Evolutionary conservation across 768 basidiomycete species (phyloP).

Genomic region (Collybiopsis luxurians): DNA sequence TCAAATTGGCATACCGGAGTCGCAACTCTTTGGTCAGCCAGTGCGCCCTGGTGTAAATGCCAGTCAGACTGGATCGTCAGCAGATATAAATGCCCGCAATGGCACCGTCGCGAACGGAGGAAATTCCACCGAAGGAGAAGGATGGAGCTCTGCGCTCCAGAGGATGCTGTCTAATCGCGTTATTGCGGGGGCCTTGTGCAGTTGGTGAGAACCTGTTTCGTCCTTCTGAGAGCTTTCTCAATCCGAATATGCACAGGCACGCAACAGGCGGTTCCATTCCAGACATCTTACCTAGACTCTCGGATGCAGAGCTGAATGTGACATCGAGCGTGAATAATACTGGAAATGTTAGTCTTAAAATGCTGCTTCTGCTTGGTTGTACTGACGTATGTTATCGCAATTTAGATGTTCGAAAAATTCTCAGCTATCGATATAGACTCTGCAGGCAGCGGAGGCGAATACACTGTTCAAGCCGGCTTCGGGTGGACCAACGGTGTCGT

Average conservation of each 20-base stretch:
- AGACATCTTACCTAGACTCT: constrained; percentile 63
- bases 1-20: constrained; percentile 79
- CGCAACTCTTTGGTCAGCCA: constrained; percentile 67
- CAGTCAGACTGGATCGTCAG: constrained; percentile 47
- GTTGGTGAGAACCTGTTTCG: constrained; percentile 57
- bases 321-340: constrained; percentile 65
- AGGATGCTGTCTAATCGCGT: constrained; percentile 86
- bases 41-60: constrained; percentile 43
- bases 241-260: constrained; percentile 46
- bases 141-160: constrained; percentile 60
- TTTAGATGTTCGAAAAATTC: constrained; percentile 90
- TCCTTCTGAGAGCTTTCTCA: not conserved
- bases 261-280: constrained; percentile 87
- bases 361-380: no score
- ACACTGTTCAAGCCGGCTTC: constrained; percentile 57
- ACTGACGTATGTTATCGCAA: no score
- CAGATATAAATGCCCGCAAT: constrained; percentile 58
- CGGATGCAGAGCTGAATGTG: constrained; percentile 66
- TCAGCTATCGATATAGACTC: constrained; percentile 75
- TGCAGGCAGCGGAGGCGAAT: constrained; percentile 67
- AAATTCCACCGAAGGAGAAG: constrained; percentile 52
- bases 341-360: constrained; percentile 71
- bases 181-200: constrained; percentile 78
- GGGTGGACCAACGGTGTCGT: constrained; percentile 88
- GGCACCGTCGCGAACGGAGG: constrained; percentile 68